phyloP scores from a whole-genome alignment of 108 stramenopile genomes.

The Fistulifera pelliculosa region DNA sequence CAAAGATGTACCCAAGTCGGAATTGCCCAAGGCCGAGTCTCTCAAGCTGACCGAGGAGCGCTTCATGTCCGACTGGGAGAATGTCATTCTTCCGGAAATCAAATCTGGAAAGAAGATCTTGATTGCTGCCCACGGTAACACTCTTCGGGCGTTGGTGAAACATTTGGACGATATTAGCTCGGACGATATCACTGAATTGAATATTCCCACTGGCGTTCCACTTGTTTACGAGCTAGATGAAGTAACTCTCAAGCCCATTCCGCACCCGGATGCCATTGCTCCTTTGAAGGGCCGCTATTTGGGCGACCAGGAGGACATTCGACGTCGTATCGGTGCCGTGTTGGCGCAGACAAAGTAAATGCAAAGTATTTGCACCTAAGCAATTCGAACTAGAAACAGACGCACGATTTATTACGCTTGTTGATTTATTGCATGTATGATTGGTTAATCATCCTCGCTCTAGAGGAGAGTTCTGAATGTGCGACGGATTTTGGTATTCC shows the following conservation, averaged over 20 bases:
- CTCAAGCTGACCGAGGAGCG: slow-evolving; percentile 88
- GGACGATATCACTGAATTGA: slow-evolving; percentile 89
- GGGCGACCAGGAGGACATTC: slow-evolving; percentile 82
- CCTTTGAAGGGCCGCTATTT: slow-evolving; percentile 82
- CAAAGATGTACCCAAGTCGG: slow-evolving; percentile 50
- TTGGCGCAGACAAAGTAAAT: slow-evolving; percentile 84
- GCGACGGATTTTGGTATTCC: no score
- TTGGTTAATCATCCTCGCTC: no score
- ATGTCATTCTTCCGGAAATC: slow-evolving; percentile 80
- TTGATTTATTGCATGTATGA: no score
- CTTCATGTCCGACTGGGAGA: slow-evolving; percentile 90
- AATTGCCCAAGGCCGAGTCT: slow-evolving; percentile 79
- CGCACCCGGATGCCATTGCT: slow-evolving; percentile 77
- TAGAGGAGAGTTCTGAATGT: no score
- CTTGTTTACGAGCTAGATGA: slow-evolving; percentile 92
- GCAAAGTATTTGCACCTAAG: no score
- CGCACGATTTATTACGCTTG: no score
- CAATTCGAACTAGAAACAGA: no score
- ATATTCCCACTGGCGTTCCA: slow-evolving; percentile 97
- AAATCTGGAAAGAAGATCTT: slow-evolving; percentile 88
- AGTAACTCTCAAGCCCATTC: slow-evolving; percentile 76
- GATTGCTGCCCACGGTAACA: slow-evolving; percentile 98
- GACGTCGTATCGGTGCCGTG: slow-evolving; percentile 84
- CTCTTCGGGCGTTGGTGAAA: slow-evolving; percentile 96
- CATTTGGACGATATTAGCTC: slow-evolving; percentile 93